Conservation (phyloP, 352 stramenopile species). For the Globisporangium emineosum region DNA sequence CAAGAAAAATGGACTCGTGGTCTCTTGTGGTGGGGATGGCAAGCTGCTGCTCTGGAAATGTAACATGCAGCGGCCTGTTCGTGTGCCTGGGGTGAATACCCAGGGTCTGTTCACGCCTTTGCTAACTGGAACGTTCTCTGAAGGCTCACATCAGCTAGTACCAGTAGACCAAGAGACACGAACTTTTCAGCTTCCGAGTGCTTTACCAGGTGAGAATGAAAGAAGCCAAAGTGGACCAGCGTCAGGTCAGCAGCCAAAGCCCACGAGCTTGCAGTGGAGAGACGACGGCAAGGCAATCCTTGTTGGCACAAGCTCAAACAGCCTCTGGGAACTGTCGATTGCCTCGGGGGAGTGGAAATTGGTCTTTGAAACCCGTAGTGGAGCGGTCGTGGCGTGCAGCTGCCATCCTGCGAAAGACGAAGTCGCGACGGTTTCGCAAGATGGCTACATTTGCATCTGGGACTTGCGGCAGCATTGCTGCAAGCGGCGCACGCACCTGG, state of each 20-base stretch:
- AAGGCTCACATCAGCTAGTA: constrained; percentile 43
- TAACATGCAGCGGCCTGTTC: constrained; percentile 43
- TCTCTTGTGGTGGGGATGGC: constrained; percentile 49
- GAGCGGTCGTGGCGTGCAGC: constrained; percentile 28
- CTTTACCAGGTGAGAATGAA: constrained; percentile 29
- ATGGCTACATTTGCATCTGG: constrained; percentile 56
- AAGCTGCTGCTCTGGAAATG: constrained; percentile 56
- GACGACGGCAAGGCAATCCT: constrained; percentile 48
- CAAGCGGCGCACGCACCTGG: constrained; percentile 31
- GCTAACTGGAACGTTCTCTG: constrained; percentile 37
- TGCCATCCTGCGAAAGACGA: constrained; percentile 46
- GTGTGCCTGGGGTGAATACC: constrained; percentile 56
- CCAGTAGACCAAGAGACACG: constrained; percentile 31
- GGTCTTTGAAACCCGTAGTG: constrained; percentile 50
- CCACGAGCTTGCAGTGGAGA: constrained; percentile 55
- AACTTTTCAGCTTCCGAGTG: constrained; percentile 36
- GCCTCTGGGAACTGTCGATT: constrained; percentile 61
- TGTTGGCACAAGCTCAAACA: constrained; percentile 55
- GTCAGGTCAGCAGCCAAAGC: constrained; percentile 25
- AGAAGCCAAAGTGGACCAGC: background rate
- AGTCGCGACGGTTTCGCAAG: constrained; percentile 43
- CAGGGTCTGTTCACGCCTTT: constrained; percentile 50
- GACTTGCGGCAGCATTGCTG: constrained; percentile 42
- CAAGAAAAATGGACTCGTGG: constrained; percentile 50
- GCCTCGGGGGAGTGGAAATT: constrained; percentile 40